A percentile compares a stretch with the other conserved stretches of the same genome.
phyloP scores from a whole-genome alignment of 345 rosid species.

The Euphorbia tirucalli region DNA sequence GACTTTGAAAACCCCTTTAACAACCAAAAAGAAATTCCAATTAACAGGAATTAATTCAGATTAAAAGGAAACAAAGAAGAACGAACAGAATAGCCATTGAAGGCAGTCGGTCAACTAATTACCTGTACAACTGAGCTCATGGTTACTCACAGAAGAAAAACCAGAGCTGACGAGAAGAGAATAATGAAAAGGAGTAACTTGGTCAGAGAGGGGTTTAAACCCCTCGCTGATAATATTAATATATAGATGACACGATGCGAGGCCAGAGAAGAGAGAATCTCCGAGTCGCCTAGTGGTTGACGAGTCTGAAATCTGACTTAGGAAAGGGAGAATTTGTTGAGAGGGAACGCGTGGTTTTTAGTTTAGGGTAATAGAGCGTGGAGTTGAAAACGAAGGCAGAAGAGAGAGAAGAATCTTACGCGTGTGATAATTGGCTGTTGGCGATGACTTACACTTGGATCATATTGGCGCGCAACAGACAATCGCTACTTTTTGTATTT shows the following conservation, averaged over 20 bases:
- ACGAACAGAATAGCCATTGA: background rate
- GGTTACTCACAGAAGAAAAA: constrained; percentile 10
- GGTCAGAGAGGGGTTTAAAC: background rate
- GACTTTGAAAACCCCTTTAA: constrained; percentile 91
- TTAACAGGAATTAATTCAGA: background rate
- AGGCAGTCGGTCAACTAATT: background rate
- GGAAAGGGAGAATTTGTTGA: background rate
- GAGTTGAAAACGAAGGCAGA: no score
- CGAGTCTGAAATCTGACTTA: background rate
- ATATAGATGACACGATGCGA: background rate
- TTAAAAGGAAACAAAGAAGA: background rate
- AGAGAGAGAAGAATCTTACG: no score
- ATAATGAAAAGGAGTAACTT: background rate
- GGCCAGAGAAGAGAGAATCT: background rate
- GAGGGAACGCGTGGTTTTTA: background rate
- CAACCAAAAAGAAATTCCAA: constrained; percentile 10
- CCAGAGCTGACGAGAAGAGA: background rate
- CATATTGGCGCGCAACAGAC: no score
- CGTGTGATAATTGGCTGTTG: no score
- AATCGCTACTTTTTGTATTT: no score
- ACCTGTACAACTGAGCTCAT: constrained; percentile 75
- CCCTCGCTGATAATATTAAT: background rate
- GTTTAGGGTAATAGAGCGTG: background rate
- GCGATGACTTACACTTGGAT: no score
- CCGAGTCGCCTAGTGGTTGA: background rate